These are phyloP conservation scores for Ceratobasidium sp. DNA, from an alignment of 1,284 basidiomycete species.

Conservation along the genomic window DNA sequence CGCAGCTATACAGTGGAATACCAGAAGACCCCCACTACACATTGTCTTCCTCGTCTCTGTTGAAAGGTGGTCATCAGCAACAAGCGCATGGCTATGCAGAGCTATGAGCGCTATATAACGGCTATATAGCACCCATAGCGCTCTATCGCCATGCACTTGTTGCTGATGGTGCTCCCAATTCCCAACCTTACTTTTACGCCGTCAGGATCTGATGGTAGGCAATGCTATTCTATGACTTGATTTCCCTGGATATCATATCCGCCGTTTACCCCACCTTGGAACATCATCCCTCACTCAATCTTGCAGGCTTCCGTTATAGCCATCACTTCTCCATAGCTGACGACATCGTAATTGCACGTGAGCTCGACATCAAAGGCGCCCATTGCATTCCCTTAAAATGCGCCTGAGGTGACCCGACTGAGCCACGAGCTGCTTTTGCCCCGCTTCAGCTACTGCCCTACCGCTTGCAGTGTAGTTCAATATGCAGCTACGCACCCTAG, in stretches of 20 bases:
- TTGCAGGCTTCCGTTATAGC: background rate
- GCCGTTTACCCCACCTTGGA: background rate
- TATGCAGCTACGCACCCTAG: conserved; percentile 2
- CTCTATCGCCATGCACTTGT: no score
- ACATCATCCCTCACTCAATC: background rate
- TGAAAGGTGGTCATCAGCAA: no score
- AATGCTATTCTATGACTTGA: background rate
- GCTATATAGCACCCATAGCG: no score
- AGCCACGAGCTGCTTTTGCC: background rate
- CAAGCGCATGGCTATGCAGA: no score
- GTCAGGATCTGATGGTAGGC: background rate
- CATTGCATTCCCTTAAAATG: background rate
- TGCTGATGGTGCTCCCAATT: no score
- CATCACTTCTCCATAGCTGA: conserved; percentile 23
- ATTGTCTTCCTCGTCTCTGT: no score
- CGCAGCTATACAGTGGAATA: background rate
- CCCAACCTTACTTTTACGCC: background rate
- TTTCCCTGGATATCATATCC: background rate
- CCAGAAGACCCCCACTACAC: background rate
- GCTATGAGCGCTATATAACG: no score
- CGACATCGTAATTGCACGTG: background rate
- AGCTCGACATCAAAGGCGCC: conserved; percentile 9
- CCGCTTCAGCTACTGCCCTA: background rate
- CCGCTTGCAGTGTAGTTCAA: background rate
- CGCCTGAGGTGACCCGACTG: background rate